Percentiles rank a stretch among this genome's conserved stretches.
These are phyloP conservation scores for Populus ilicifolia DNA, from an alignment of 345 rosid genomes.

Conservation along the genomic window DNA sequence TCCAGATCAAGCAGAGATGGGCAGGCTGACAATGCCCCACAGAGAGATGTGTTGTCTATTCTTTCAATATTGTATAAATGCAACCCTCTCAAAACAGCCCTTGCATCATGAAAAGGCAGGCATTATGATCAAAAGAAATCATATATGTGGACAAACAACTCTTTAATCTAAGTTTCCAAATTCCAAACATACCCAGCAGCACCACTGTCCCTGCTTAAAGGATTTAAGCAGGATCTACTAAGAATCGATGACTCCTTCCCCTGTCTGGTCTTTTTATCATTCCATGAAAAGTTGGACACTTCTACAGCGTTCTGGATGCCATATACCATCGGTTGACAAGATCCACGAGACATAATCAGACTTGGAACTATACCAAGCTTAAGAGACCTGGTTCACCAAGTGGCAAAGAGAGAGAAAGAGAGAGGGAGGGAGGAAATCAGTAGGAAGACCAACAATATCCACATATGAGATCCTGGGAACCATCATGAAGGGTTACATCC, in stretches of 20 bases:
- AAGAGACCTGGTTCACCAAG: conserved; percentile 53
- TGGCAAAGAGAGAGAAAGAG: not conserved
- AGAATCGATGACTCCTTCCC: conserved; percentile 71
- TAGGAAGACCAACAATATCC: not conserved
- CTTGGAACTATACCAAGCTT: conserved; percentile 79
- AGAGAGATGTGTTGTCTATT: conserved; percentile 52
- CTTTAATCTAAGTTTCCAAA: not conserved
- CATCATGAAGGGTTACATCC: not conserved
- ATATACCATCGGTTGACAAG: conserved; percentile 54
- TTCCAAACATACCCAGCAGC: conserved; percentile 52
- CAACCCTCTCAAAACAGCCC: conserved; percentile 68
- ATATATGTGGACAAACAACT: not conserved
- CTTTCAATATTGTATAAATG: conserved; percentile 70
- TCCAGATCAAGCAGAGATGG: conserved; percentile 72
- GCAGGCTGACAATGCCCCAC: conserved; percentile 59
- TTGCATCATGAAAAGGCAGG: conserved; percentile 20
- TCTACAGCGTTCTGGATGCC: conserved; percentile 56
- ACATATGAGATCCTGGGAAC: not conserved
- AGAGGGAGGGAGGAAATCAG: not conserved
- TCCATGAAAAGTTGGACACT: conserved; percentile 63
- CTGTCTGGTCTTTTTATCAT: conserved; percentile 65
- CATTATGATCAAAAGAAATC: conserved; percentile 8
- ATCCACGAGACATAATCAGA: conserved; percentile 41
- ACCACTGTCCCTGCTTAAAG: conserved; percentile 49
- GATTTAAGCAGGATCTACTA: conserved; percentile 55